Conservation (phyloP, 192 early-diverging fungal genomes). For the Linnemannia elongata region DNA sequence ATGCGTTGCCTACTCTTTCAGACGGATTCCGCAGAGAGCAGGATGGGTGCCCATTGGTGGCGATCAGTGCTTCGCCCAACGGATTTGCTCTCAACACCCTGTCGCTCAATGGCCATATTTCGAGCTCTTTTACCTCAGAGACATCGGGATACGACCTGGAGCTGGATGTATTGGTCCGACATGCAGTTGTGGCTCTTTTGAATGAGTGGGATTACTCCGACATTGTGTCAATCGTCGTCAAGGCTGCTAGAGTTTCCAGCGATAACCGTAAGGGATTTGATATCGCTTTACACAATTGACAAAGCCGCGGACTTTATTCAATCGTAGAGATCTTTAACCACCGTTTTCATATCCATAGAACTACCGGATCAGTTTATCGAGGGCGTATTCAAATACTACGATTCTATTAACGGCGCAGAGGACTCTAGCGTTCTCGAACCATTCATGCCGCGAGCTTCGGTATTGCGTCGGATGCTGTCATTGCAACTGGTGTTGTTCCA, state of each 20-base stretch:
- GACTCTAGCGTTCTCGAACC: slow-evolving; percentile 33
- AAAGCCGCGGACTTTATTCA: neutral
- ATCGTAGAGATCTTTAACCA: neutral
- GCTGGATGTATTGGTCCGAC: slow-evolving; percentile 27
- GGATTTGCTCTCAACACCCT: slow-evolving; percentile 18
- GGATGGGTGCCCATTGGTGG: slow-evolving; percentile 7
- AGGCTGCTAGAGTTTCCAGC: slow-evolving; percentile 8
- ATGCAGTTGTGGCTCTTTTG: slow-evolving; percentile 31
- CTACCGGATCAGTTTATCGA: slow-evolving; percentile 42
- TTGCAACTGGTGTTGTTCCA: slow-evolving; percentile 49
- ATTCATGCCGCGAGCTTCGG: slow-evolving; percentile 38
- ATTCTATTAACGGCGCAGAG: slow-evolving; percentile 42
- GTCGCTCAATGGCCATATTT: slow-evolving; percentile 31
- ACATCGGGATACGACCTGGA: slow-evolving; percentile 26
- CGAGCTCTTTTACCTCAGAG: neutral
- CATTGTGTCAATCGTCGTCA: slow-evolving; percentile 31
- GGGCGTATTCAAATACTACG: slow-evolving; percentile 46
- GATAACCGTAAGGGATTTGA: slow-evolving; percentile 26
- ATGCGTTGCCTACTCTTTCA: slow-evolving; percentile 21
- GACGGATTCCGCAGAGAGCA: slow-evolving; percentile 32
- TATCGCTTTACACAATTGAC: neutral
- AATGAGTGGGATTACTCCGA: slow-evolving; percentile 57
- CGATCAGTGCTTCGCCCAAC: slow-evolving; percentile 44
- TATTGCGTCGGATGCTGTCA: slow-evolving; percentile 42
- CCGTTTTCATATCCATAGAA: slow-evolving; percentile 17